Evolutionary conservation across 345 rosid species (phyloP).

Genomic region (Linum usitatissimum): DNA sequence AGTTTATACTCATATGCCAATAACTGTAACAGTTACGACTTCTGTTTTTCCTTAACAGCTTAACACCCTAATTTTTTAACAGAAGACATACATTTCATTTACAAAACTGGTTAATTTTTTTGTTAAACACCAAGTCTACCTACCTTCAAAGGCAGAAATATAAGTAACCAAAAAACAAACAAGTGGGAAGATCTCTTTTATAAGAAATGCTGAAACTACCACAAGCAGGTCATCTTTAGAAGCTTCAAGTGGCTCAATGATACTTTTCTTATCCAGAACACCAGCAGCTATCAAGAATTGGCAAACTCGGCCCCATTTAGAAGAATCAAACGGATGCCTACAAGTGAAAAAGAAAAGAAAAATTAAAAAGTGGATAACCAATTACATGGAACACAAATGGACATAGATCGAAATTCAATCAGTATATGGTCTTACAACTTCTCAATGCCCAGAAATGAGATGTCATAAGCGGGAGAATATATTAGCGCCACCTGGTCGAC

Average conservation of each 20-base stretch:
- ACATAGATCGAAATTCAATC: background rate
- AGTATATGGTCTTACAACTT: constrained; percentile 45
- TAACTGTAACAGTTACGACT: too few species aligned
- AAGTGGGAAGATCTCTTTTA: too few species aligned
- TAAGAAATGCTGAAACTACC: constrained; percentile 30
- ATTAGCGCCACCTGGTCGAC: constrained; percentile 55
- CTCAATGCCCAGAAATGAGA: constrained; percentile 79
- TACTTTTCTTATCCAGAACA: constrained; percentile 38
- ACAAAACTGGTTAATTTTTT: too few species aligned
- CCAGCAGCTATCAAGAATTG: constrained; percentile 44
- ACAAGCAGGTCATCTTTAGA: constrained; percentile 72
- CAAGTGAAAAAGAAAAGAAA: constrained; percentile 2
- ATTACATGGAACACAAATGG: background rate
- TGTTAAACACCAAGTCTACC: too few species aligned
- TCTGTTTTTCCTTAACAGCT: too few species aligned
- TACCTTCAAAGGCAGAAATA: too few species aligned
- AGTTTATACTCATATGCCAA: too few species aligned
- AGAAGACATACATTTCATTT: too few species aligned
- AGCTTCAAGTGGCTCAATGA: constrained; percentile 78
- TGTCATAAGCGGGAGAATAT: constrained; percentile 61
- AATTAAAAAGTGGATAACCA: background rate
- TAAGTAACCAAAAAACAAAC: too few species aligned
- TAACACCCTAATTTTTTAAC: too few species aligned
- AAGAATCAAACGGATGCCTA: constrained; percentile 93
- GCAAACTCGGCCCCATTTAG: constrained; percentile 86